Evolutionary conservation across 164 flowering plant genomes (phyloP), one percentile per base, ranked within the genome.

Genomic region (Tetracentron sinense): DNA sequence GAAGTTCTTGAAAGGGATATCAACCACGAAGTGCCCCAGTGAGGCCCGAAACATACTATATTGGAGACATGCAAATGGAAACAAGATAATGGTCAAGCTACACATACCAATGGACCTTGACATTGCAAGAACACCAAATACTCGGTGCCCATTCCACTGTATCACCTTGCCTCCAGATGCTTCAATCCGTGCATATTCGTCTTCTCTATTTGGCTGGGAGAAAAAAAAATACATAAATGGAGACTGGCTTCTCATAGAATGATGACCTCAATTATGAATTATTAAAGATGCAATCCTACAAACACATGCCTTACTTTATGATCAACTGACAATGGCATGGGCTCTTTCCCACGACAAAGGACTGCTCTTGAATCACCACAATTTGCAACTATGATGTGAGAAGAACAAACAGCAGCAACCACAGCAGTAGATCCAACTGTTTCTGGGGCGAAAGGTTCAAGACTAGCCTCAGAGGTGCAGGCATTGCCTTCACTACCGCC

Each of bases 401-500:
- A n/a, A n/a, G n/a, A n/a, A n/a, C n/a, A 88, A 46, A 92, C 60
- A 25, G 88, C 42, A 25, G 97, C 89, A 66, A 86, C 97, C 58
- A 88, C 93, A 53, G 97, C 88, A 53, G 98, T 92, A 50, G 98
- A 90, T 21, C 98, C 98, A 49, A 90, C 97, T n/a, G n/a, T n/a
- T n/a, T 92, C 96, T 0, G 96, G 90, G 7, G 77, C 89, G 62
- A 84, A 54, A 30, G 87, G 83, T 58, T 76, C 69, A 19, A 35
- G 28, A 33, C 60, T 62, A 42, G 61, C 68, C 17, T 73, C 80
- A 26, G 69, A 20, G 25, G 25, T 35, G 25, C 49, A 35, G 14
- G 42, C 33, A 30, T 38, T 27, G 35, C 60, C 71, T 19, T 30
- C 53, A 33, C 4, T 8, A 60, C 54, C 42, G 4, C 60, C 65